Evolutionary conservation across 805 yeast species (phyloP), one percentile per base, ranked within the genome.

Genomic region (Dipodascopsis uninucleata): DNA sequence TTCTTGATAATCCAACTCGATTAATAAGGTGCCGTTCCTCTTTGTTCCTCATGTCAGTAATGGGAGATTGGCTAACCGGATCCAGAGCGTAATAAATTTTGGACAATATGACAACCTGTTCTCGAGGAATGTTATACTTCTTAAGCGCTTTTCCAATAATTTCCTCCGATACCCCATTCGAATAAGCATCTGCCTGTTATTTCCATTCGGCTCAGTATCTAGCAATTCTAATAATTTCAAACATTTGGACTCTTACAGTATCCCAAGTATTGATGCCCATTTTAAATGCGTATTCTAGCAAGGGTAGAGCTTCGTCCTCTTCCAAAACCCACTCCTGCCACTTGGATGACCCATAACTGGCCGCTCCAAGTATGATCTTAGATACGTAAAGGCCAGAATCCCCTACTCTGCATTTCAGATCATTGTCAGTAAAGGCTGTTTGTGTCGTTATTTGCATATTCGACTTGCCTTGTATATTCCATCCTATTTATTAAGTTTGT

Each of bases 141-240:
- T 70, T 70, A 52, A 79, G 54, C 54, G 77, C 78, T 58, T 76
- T 76, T 20, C 82, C 80, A 8, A 79, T 37, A 2, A 77, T 47
- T 12, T 49, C 46, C 49, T 71, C 75, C 6, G 71, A 66, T 2
- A 49, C 42, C 3, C 76, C 77, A 50, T 70, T 64, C 25, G 75
- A 70, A 55, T 72, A 72, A 3, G 56, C 57, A 43, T 70, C 61
- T 7, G 74, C n/a, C n/a, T n/a, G n/a, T n/a, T n/a, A n/a, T n/a
- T n/a, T n/a, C n/a, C n/a, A n/a, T n/a, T n/a, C n/a, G n/a, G n/a
- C n/a, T n/a, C n/a, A n/a, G n/a, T n/a, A n/a, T n/a, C n/a, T n/a
- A n/a, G n/a, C n/a, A n/a, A n/a, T n/a, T n/a, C n/a, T n/a, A n/a
- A n/a, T n/a, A n/a, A n/a, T n/a, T n/a, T n/a, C n/a, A n/a, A n/a